Base-by-base conservation (phyloP, 1,284 basidiomycete species). In the Cutaneotrichosporon dermatis region DNA sequence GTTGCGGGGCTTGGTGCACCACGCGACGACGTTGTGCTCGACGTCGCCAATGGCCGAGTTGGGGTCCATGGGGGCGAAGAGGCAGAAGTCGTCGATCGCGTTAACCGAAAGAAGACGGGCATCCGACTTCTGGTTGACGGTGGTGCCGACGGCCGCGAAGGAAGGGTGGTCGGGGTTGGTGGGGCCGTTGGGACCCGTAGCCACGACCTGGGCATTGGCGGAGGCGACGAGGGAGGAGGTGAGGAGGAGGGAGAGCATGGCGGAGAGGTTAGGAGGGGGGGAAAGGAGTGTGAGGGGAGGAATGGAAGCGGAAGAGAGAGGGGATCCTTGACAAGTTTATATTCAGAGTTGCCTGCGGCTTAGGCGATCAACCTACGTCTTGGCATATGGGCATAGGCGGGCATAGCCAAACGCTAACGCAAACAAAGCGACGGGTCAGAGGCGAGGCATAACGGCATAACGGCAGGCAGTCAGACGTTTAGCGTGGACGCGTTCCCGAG, bases 71-170 rank as follows among this genome's bases (percentile, higher is more conserved):
- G 76, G 75, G n/a, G 69, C 76, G 50, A 61, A 78, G 40, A 78
- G 66, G 64, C 76, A 78, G 55, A 76, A 78, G 64, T 78, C 76
- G 62, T 76, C 74, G 46, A 76, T 67, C 40, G 69, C 65, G 68
- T 79, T 77, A 50, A 78, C 60, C 25, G 69, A 60, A 49, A 79
- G 59, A 34, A 78, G 64, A 15, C 77, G 66, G 15, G 75, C 68
- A 55, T 69, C 55, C 42, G 75, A 76, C 43, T 72, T 73, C 62
- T 76, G 73, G 70, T 79, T 70, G 63, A 77, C 70, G 41, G 68
- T 64, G 6, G 69, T 59, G 15, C 75, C 75, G 41, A 72, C 62
- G 25, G 66, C 58, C 49, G 48, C 46, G 61, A 73, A 75, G 51
- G 54, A 54, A 16, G 73, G 72, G 7, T 55, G 55, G 53, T 63